Percentiles rank a stretch among this genome's conserved stretches.
These are phyloP conservation scores for Cladophialophora carrionii DNA, from an alignment of 2,329 filamentous ascomycete species.

Conservation along the genomic window DNA sequence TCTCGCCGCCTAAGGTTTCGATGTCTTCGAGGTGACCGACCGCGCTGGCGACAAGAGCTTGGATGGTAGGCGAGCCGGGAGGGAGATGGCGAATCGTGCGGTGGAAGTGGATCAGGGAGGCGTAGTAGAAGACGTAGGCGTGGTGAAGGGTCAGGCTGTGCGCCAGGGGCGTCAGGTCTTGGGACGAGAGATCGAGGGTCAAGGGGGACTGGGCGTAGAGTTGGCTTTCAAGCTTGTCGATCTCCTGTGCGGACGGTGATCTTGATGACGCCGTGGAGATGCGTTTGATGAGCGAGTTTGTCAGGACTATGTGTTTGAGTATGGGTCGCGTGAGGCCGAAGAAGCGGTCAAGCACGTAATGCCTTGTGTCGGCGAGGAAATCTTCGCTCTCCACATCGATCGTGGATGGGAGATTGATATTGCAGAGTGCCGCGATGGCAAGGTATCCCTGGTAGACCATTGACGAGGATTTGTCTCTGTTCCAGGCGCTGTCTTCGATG, in stretches of 20 bases:
- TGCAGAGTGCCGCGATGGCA: constrained; percentile 41
- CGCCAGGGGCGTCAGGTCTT: constrained; percentile 35
- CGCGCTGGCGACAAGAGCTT: constrained; percentile 43
- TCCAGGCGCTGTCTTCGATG: constrained; percentile 26
- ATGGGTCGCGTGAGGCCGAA: constrained; percentile 41
- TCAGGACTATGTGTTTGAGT: constrained; percentile 38
- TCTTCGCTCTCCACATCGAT: constrained; percentile 36
- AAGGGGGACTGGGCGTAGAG: constrained; percentile 40
- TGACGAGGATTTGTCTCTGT: constrained; percentile 28
- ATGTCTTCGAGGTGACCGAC: constrained; percentile 43
- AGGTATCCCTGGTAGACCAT: constrained; percentile 41
- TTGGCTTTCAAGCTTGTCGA: constrained; percentile 43
- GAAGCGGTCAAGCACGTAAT: constrained; percentile 40
- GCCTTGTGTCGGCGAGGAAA: constrained; percentile 29
- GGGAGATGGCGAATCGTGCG: constrained; percentile 41
- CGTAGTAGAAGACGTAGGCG: constrained; percentile 45
- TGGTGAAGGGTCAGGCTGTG: constrained; percentile 38
- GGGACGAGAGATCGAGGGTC: constrained; percentile 25
- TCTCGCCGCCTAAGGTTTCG: constrained; percentile 40
- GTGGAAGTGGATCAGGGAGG: constrained; percentile 44
- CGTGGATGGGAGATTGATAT: constrained; percentile 38
- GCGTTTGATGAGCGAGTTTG: constrained; percentile 40
- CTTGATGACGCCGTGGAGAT: constrained; percentile 23
- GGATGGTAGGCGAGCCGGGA: constrained; percentile 38
- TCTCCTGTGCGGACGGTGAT: constrained; percentile 25